phyloP scores from a whole-genome alignment of 441 rosid species.

The Populus hybrid region DNA sequence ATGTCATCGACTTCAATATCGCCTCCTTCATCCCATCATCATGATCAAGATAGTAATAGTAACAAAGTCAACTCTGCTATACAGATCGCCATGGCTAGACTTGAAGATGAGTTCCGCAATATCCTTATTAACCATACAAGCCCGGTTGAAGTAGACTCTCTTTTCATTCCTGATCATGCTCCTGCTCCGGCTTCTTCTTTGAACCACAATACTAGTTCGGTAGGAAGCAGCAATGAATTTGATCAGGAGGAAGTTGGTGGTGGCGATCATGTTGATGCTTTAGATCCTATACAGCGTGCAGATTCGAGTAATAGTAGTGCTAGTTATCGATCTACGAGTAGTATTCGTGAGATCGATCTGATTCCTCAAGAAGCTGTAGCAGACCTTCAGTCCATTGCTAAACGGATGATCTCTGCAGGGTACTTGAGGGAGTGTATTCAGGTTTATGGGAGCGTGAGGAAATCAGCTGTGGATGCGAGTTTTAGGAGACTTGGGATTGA shows the following conservation, averaged over 20 bases:
- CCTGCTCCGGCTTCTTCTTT: slow-evolving; percentile 24
- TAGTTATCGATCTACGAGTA: slow-evolving; percentile 63
- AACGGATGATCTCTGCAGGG: slow-evolving; percentile 62
- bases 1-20: slow-evolving; percentile 51
- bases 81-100: slow-evolving; percentile 93
- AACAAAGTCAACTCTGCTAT: slow-evolving; percentile 49
- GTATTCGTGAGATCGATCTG: slow-evolving; percentile 74
- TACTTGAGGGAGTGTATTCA: slow-evolving; percentile 70
- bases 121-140: slow-evolving; percentile 53
- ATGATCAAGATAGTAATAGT: slow-evolving; percentile 19
- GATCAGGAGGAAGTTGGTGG: slow-evolving; percentile 28
- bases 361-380: slow-evolving; percentile 45
- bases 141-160: slow-evolving; percentile 51
- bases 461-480: slow-evolving; percentile 51
- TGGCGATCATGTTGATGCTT: neutral
- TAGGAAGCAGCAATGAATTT: slow-evolving; percentile 12
- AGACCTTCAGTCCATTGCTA: slow-evolving; percentile 48
- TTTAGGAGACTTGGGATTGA: slow-evolving; percentile 62
- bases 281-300: slow-evolving; percentile 21
- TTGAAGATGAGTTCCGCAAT: slow-evolving; percentile 86
- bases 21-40: slow-evolving; percentile 30
- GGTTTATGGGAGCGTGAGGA: slow-evolving; percentile 52
- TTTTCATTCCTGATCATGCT: slow-evolving; percentile 28
- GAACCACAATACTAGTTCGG: neutral
- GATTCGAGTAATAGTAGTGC: slow-evolving; percentile 26